Evolutionary conservation across 177 flowering plant genomes (phyloP).

Genomic region (Vitis hybrid): DNA sequence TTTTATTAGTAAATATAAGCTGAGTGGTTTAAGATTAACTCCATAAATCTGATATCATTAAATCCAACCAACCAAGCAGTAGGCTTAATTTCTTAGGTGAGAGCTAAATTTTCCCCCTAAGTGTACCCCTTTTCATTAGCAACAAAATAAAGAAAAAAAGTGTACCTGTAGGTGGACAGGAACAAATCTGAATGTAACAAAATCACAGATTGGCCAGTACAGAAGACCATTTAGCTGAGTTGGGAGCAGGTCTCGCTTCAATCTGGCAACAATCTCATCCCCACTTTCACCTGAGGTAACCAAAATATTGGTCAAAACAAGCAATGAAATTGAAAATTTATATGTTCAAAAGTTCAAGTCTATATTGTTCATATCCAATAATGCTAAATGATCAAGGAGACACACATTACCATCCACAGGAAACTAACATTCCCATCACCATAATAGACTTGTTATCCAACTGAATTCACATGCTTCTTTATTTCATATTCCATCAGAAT

Average conservation of each 20-base stretch:
- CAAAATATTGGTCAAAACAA: not conserved
- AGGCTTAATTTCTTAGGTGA: not conserved
- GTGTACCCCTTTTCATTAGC: not conserved
- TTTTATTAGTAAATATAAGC: no score
- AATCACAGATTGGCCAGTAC: slow-evolving; percentile 67
- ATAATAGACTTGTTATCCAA: no score
- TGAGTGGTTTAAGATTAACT: no score
- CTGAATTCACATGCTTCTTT: no score
- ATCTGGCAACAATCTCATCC: slow-evolving; percentile 50
- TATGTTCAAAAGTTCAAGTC: no score
- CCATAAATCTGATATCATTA: no score
- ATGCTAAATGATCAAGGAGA: no score
- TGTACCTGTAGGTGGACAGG: slow-evolving; percentile 53
- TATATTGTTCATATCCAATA: no score
- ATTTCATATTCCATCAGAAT: no score
- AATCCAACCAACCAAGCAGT: no score
- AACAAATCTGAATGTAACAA: slow-evolving; percentile 42
- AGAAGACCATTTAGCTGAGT: slow-evolving; percentile 46
- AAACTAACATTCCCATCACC: no score
- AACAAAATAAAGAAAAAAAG: not conserved
- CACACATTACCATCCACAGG: no score
- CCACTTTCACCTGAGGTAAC: slow-evolving; percentile 47
- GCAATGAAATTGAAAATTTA: not conserved
- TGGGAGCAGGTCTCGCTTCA: slow-evolving; percentile 61
- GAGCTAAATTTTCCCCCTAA: not conserved